Base-by-base conservation (phyloP, 164 flowering plant genomes). In the Tinospora cordifolia region DNA sequence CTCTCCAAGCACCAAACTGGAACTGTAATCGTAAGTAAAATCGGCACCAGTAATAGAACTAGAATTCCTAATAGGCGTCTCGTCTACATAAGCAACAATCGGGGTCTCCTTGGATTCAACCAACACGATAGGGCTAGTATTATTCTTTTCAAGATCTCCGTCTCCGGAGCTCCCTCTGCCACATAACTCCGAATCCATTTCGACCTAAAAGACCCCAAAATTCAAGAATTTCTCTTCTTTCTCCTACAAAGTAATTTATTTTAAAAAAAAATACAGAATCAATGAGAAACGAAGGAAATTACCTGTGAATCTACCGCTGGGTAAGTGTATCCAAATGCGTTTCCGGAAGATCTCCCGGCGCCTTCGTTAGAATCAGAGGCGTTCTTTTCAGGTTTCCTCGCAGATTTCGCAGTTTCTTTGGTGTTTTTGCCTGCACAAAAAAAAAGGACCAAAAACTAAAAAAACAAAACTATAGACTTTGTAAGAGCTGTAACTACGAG, bases 11-110 rank as follows among this genome's bases (percentile, higher is more conserved):
- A 80, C 81, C 71, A 77, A 80, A 71, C 58, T 51, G 46, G 87
- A 77, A 78, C 74, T 74, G 69, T 86, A 87, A 22, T 85, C 83
- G 75, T 85, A 86, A 67, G 69, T 78, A 39, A 77, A 80, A 10
- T 74, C 76, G 59, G 73, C 76, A 36, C 54, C 49, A 58, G 3
- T 40, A 27, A 67, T 34, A 22, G 82, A 66, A 15, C 71, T 71
- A 10, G 62, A 65, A 65, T 73, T 49, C 21, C 36, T 30, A 30
- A 30, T 30, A 4, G 91, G 86, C 46, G 79, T 80, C 68, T 77
- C 65, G 58, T 87, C 92, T n/a, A 81, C 47, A 66, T 74, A 84
- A 47, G 86, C 95, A 72, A 84, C 76, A 70, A 85, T 81, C 46
- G 70, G 68, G 30, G 69, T 75, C 71, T 79, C 79, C 63, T 73